phyloP scores from a whole-genome alignment of 345 rosid species.

The Ceriops tagal region DNA sequence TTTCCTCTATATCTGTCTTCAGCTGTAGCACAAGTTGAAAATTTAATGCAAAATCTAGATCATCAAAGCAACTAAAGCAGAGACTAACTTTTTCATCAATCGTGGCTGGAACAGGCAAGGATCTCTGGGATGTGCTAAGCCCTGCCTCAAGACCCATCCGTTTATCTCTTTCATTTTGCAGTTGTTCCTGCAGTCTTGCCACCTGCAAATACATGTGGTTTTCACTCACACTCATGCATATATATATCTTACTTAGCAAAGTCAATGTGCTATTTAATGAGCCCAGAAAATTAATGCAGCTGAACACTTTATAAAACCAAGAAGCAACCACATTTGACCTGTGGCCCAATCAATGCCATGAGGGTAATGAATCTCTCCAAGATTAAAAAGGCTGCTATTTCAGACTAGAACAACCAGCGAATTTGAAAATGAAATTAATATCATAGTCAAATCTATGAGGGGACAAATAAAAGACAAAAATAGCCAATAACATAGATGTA shows the following conservation, averaged over 20 bases:
- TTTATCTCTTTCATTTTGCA: constrained; percentile 71
- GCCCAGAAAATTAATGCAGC: no score
- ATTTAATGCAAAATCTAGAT: constrained; percentile 13
- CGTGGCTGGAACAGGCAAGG: constrained; percentile 30
- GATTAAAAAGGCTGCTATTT: no score
- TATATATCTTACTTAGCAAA: background rate
- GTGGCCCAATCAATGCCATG: no score
- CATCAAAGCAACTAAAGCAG: constrained; percentile 5
- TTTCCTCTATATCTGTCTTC: constrained; percentile 60
- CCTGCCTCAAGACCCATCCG: constrained; percentile 62
- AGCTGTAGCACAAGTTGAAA: constrained; percentile 40
- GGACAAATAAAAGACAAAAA: no score
- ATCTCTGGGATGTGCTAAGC: constrained; percentile 43
- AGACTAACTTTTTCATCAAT: constrained; percentile 60
- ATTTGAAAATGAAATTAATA: no score
- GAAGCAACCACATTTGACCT: no score
- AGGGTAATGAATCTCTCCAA: no score
- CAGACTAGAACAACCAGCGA: no score
- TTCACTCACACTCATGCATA: background rate
- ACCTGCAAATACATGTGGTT: constrained; percentile 44
- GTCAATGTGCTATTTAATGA: no score
- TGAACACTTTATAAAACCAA: no score
- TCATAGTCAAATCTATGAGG: no score
- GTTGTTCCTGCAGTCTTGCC: constrained; percentile 69
- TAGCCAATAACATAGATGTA: no score